A percentile compares a stretch with the other conserved stretches of the same genome.
phyloP scores from a whole-genome alignment of 2,329 filamentous ascomycete species.

The Penicillium sp. region DNA sequence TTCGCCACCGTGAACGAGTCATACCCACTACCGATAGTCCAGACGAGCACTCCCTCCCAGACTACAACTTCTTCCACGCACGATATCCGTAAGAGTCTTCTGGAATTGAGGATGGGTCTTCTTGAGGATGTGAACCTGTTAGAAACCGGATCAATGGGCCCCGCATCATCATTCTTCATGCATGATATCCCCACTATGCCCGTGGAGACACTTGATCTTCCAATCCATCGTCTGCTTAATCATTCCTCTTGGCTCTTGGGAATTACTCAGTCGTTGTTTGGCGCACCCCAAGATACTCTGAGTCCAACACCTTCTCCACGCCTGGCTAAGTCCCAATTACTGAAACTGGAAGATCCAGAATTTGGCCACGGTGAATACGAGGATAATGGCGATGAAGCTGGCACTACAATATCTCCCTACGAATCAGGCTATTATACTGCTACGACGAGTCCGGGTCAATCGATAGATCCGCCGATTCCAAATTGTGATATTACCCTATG shows the following conservation, averaged over 20 bases:
- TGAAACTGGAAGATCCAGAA: not conserved
- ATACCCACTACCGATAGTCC: not conserved
- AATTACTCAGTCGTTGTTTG: slow-evolving; percentile 7
- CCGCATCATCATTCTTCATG: not conserved
- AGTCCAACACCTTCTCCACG: not conserved
- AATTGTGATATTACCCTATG: slow-evolving; percentile 8
- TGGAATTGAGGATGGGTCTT: slow-evolving; percentile 15
- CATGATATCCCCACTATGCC: not conserved
- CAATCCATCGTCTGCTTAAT: slow-evolving; percentile 17
- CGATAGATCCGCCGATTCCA: not conserved
- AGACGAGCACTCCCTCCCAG: not conserved
- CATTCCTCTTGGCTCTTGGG: slow-evolving; percentile 17
- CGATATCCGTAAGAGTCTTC: slow-evolving; percentile 5
- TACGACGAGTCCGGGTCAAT: not conserved
- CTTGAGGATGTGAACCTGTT: slow-evolving; percentile 17
- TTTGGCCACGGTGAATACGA: not conserved
- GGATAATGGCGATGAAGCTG: slow-evolving; percentile 1
- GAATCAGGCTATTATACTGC: slow-evolving; percentile 14
- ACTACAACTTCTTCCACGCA: not conserved
- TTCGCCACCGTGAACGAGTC: not conserved
- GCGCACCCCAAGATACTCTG: not conserved
- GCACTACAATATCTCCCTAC: slow-evolving; percentile 7
- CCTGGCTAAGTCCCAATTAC: not conserved
- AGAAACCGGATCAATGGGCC: not conserved
- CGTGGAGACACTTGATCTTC: slow-evolving; percentile 13